Evolutionary conservation across 148 eudicot species (phyloP).

Genomic region (Cornus suecica): DNA sequence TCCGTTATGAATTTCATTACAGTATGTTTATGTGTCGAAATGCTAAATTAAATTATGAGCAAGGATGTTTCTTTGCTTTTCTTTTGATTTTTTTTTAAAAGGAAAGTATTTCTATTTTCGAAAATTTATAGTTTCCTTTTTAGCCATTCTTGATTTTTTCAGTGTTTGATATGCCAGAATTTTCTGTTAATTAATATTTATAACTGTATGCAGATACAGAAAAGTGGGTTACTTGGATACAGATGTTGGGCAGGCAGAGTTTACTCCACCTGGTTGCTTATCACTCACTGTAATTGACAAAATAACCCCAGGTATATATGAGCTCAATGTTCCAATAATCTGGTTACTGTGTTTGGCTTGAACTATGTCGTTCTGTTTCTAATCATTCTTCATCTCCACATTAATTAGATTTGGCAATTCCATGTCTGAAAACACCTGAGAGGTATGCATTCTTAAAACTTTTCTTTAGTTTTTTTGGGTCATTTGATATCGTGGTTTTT

Average conservation of each 20-base stretch:
- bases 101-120: background rate
- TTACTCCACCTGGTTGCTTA: constrained; percentile 88
- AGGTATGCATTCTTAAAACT: constrained; percentile 43
- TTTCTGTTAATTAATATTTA: background rate
- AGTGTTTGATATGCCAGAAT: background rate
- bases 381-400: background rate
- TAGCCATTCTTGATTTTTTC: background rate
- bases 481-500: background rate
- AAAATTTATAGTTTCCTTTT: background rate
- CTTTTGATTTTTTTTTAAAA: too few relatives aligned
- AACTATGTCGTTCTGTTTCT: background rate
- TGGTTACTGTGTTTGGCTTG: background rate
- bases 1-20: background rate
- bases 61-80: background rate
- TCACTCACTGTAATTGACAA: constrained; percentile 75
- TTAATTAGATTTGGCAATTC: constrained; percentile 62
- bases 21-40: background rate
- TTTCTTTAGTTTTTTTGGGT: background rate
- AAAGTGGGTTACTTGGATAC: constrained; percentile 87
- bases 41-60: constrained; percentile 3
- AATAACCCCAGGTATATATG: constrained; percentile 58
- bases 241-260: constrained; percentile 98
- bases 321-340: background rate
- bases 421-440: constrained; percentile 86
- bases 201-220: constrained; percentile 45